Percentiles rank a stretch among this genome's conserved stretches.
phyloP scores from a whole-genome alignment of 345 rosid species.

The Hypericum androsaemum region DNA sequence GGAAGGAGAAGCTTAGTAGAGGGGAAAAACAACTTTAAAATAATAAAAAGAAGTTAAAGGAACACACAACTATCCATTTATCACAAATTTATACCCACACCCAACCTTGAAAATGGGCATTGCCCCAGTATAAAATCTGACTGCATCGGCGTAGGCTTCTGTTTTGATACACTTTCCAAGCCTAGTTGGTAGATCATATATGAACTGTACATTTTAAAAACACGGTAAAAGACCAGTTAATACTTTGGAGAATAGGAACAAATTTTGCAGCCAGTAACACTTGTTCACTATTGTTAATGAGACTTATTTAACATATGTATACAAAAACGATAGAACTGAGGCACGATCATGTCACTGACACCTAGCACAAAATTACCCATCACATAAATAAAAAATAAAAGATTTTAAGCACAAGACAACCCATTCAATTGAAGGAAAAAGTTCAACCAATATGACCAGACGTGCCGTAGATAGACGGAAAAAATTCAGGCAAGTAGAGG shows the following conservation, averaged over 20 bases:
- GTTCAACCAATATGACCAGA: conserved; percentile 9
- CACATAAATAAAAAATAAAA: too few relatives aligned
- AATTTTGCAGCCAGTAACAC: too few relatives aligned
- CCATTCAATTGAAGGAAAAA: too few relatives aligned
- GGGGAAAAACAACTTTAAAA: conserved; percentile 1
- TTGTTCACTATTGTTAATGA: too few relatives aligned
- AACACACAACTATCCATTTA: conserved; percentile 3
- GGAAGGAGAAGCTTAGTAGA: background rate
- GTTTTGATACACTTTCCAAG: conserved; percentile 88
- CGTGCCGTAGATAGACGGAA: background rate
- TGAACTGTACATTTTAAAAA: conserved; percentile 70
- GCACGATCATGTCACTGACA: too few relatives aligned
- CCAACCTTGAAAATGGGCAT: conserved; percentile 93
- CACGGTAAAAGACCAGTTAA: too few relatives aligned
- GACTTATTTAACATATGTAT: too few relatives aligned
- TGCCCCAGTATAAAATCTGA: conserved; percentile 88
- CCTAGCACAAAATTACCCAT: too few relatives aligned
- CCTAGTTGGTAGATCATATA: conserved; percentile 94
- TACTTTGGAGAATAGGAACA: too few relatives aligned
- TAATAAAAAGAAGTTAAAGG: background rate
- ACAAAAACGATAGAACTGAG: too few relatives aligned
- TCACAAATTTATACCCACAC: conserved; percentile 1
- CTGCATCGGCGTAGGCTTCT: conserved; percentile 93
- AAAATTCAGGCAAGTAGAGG: conserved; percentile 1
- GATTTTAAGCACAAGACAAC: too few relatives aligned